Evolutionary conservation across 345 rosid genomes (phyloP).

Genomic region (Eucalyptus regnans): DNA sequence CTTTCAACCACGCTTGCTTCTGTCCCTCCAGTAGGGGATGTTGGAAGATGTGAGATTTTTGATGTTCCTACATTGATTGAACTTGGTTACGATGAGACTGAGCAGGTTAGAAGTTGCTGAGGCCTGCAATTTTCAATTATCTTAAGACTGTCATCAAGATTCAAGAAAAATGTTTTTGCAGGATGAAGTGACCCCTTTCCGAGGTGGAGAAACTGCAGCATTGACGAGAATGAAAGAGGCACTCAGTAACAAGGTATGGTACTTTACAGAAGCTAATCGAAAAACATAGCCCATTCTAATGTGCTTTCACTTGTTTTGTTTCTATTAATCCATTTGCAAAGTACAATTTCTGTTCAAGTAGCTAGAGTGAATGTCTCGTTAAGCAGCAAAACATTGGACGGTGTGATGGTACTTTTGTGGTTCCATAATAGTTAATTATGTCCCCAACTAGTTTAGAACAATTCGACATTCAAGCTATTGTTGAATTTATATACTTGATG

Average conservation of each 20-base stretch:
- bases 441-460: neutral
- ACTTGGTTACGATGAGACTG: constrained; percentile 51
- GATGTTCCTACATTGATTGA: constrained; percentile 58
- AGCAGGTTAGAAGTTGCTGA: constrained; percentile 25
- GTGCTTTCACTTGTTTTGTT: neutral
- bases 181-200: constrained; percentile 58
- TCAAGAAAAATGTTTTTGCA: constrained; percentile 4
- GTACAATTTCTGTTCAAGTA: neutral
- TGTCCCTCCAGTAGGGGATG: constrained; percentile 61
- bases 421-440: neutral
- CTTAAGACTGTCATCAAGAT: neutral
- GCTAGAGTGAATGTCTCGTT: neutral
- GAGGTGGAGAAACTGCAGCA: constrained; percentile 87
- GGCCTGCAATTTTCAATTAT: neutral
- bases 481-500: neutral
- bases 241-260: constrained; percentile 46
- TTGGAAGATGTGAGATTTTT: constrained; percentile 35
- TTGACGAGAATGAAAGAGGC: constrained; percentile 55
- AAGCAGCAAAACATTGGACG: neutral
- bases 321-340: neutral
- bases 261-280: neutral
- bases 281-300: neutral
- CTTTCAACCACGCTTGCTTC: constrained; percentile 36
- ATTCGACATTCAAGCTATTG: neutral
- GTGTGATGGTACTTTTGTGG: neutral